Percentiles rank a stretch among this genome's conserved stretches.
These are phyloP conservation scores for Tolypocladium capitatum DNA, from an alignment of 2,329 filamentous ascomycete genomes.

Conservation along the genomic window DNA sequence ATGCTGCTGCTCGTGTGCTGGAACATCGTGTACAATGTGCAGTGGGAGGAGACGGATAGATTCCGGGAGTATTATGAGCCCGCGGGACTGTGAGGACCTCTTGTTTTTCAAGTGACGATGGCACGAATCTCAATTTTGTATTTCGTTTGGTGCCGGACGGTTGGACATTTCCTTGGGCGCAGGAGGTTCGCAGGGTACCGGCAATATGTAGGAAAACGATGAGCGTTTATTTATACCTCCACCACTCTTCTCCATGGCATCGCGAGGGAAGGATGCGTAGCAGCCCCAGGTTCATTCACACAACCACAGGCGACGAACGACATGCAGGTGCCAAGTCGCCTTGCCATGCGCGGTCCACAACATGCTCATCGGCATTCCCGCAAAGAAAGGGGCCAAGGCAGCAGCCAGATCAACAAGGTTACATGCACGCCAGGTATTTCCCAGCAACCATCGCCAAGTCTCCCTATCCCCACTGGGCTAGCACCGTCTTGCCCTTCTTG, in stretches of 20 bases:
- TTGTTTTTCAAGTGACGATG: not conserved
- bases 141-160: not conserved
- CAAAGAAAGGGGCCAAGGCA: not conserved
- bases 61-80: slow-evolving; percentile 61
- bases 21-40: slow-evolving; percentile 54
- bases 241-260: not conserved
- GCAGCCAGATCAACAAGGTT: not conserved
- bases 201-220: not conserved
- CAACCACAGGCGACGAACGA: not conserved
- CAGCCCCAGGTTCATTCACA: not conserved
- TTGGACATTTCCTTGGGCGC: not conserved
- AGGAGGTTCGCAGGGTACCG: not conserved
- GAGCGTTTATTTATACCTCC: not conserved
- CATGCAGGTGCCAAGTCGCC: not conserved
- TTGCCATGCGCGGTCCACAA: not conserved
- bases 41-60: slow-evolving; percentile 47
- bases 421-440: not conserved
- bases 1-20: slow-evolving; percentile 68
- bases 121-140: not conserved
- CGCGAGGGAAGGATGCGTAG: too few species aligned
- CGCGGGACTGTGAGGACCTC: slow-evolving; percentile 17
- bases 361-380: not conserved
- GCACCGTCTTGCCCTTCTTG: slow-evolving; percentile 48
- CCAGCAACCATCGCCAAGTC: not conserved
- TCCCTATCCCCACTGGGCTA: slow-evolving; percentile 48